Evolutionary conservation across 2,329 filamentous ascomycete species (phyloP).

Genomic region (Sclerotiophoma versabilis): DNA sequence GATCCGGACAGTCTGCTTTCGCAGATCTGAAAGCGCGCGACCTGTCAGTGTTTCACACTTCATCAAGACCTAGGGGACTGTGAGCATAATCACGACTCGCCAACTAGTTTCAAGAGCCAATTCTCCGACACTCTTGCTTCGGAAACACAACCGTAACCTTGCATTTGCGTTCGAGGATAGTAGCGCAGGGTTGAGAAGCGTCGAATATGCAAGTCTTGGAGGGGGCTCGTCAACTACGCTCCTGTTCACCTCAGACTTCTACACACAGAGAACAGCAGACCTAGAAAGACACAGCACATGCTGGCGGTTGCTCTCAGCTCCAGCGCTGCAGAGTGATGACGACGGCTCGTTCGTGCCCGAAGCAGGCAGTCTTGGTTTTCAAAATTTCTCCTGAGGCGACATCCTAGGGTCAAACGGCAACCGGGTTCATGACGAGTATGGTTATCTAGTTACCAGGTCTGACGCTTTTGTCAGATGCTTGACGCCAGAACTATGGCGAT

Average conservation of each 20-base stretch:
- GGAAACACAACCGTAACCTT: constrained; percentile 6
- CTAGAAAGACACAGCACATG: too few species aligned
- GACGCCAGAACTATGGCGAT: background rate
- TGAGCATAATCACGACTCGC: background rate
- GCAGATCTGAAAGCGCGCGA: constrained; percentile 5
- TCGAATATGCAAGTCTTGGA: background rate
- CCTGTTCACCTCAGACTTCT: too few species aligned
- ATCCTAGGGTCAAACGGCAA: too few species aligned
- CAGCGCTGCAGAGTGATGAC: too few species aligned
- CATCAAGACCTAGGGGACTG: background rate
- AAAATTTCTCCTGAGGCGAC: too few species aligned
- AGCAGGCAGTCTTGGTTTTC: too few species aligned
- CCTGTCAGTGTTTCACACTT: constrained; percentile 22
- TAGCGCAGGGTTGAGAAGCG: background rate
- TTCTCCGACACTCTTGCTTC: constrained; percentile 12
- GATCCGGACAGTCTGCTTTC: background rate
- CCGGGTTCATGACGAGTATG: background rate
- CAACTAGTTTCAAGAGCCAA: constrained; percentile 14
- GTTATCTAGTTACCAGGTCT: background rate
- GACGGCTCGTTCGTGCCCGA: too few species aligned
- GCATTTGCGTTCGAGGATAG: background rate
- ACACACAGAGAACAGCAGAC: too few species aligned
- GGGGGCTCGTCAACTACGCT: background rate
- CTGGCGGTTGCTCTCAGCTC: too few species aligned
- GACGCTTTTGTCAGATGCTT: background rate